Evolutionary conservation across 2,329 filamentous ascomycete genomes (phyloP), one percentile per base, ranked within the genome.

Genomic region (Gnomoniopsis sp.): DNA sequence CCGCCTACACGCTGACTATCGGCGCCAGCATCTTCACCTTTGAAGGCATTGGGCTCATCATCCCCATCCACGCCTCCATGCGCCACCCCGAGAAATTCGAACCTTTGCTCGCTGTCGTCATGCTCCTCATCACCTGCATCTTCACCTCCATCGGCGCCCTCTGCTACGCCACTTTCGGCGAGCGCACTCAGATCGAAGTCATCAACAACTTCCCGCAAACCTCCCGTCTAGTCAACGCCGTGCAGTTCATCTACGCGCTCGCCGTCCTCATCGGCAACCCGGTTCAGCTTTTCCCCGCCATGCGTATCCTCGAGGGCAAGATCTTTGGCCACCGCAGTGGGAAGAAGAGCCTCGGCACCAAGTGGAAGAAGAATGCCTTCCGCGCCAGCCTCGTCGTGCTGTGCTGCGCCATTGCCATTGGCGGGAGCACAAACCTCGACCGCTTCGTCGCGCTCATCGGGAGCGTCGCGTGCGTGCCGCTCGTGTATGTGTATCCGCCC

Each of bases 61-160:
- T 91, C 10, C 88, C 88, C 0, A 91, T 91, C 55, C 87, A 91
- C 69, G 88, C 87, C 10, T 88, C 85, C 58, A 91, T 91, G 88
- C 83, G 83, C 66, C 77, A 86, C 59, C 88, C 88, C 0, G 77
- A 89, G 62, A 79, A 85, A 19, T 91, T 91, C 65, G 80, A 83
- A 65, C 77, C 77, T 58, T 79, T 91, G 3, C 81, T 91, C 1
- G 88, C 79, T 61, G 64, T 83, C 14, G 84, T 91, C 71, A 91
- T 91, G 88, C 68, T 86, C 61, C 78, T 91, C 71, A 89, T 90
- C 69, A 91, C 88, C 3, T 70, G 87, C 63, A 82, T 90, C 65
- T 91, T 89, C 72, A 88, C 86, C 1, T 88, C 86, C 0, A 85
- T 91, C 19, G 88, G 88, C 43, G 85, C 85, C 0, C 79, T 91